Evolutionary conservation across 1,284 basidiomycete genomes (phyloP), one percentile per base, ranked within the genome.

Genomic region (Rhodotorula sp.): DNA sequence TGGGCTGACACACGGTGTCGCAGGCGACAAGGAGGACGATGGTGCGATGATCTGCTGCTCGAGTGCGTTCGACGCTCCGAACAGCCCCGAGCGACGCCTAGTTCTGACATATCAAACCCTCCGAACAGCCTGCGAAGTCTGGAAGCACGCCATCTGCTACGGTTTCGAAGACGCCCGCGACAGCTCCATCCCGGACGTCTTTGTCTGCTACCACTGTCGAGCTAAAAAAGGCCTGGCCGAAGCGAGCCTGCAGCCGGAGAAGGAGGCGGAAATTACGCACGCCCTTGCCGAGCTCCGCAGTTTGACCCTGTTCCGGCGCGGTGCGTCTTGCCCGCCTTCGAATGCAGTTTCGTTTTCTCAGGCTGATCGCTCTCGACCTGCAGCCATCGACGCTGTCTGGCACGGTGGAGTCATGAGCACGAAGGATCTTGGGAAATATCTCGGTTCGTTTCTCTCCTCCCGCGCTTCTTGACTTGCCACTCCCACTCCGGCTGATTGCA

Each of bases 81-180:
- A 18, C 5, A 15, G 34, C 21, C 23, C 7, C 15, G 34, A 58
- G 34, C 23, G 2, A 12, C 19, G 23, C 3, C 19, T 23, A 10
- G 8, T 19, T 26, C 23, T 56, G 7, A 47, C 49, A 26, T 1
- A 14, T 43, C 38, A 28, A 28, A 15, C 26, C 18, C 23, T 43
- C 18, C 8, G 15, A n/a, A 28, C 62, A 74, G 69, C 31, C 5
- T 75, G 73, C 67, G 54, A 61, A 3, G 31, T 47, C 15, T 72
- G 71, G 68, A 70, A 70, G 58, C 73, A 75, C 57, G 57, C 62
- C 34, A 43, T 57, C 34, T 75, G 73, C 60, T 72, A 72, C 60
- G 73, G 73, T 54, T 68, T 28, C 66, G 14, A 34, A 12, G n/a
- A 38, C 23, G 56, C 21, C 28, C 16, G 62, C 2, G 62, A 62